Evolutionary conservation across 768 basidiomycete genomes (phyloP).

Genomic region (Phaeotremella fagi): DNA sequence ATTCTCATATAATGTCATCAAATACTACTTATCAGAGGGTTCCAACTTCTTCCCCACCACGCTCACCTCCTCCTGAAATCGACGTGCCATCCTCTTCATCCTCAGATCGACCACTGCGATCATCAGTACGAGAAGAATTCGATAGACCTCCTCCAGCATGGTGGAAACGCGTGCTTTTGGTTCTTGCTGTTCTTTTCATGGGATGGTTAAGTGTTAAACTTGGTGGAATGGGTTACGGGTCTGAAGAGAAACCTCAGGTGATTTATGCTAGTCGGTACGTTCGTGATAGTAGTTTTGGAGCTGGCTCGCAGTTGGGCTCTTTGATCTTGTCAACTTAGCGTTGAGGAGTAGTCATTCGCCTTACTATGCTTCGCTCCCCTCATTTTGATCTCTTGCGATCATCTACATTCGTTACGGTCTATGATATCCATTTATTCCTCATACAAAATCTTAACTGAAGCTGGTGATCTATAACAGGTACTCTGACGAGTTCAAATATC

Average conservation of each 20-base stretch:
- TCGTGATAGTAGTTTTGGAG: neutral
- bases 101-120: conserved; percentile 33
- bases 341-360: neutral
- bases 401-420: no score
- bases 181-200: conserved; percentile 51
- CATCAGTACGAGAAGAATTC: conserved; percentile 48
- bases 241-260: conserved; percentile 51
- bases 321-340: neutral
- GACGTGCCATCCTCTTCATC: conserved; percentile 1
- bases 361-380: neutral
- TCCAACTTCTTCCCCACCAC: conserved; percentile 4
- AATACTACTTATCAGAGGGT: conserved; percentile 13
- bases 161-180: conserved; percentile 54
- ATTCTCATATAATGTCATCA: conserved; percentile 1
- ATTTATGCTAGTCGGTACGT: conserved; percentile 64
- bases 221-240: conserved; percentile 32
- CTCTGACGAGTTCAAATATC: conserved; percentile 72
- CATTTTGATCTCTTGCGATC: no score
- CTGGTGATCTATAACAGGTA: conserved; percentile 54
- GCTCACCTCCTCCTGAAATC: neutral
- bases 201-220: conserved; percentile 54
- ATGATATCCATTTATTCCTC: neutral
- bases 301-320: neutral
- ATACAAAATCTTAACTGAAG: neutral
- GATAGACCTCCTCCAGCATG: conserved; percentile 51